Base-by-base conservation (phyloP, 139 green algal genomes). In the Zygnema cylindricum region DNA sequence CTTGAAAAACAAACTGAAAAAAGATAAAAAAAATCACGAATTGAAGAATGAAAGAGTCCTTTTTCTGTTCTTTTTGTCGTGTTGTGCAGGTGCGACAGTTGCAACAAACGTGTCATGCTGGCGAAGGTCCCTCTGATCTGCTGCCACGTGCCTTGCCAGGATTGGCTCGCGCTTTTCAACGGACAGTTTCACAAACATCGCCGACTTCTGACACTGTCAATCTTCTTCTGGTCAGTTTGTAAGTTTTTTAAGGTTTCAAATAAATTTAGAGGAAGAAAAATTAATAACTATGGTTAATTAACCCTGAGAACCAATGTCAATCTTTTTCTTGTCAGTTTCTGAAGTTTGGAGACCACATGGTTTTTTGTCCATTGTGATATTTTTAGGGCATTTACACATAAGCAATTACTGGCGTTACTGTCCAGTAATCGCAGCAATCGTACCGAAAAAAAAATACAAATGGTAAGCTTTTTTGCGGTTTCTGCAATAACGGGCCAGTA, bases 351-450 rank as follows among this genome's bases (percentile, higher is more conserved):
- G 16, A 79, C 38, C 21, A 40, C 36, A 16, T 54, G 21, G 7
- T 79, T 79, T 63, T 79, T 79, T 11, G 71, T 54, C 7, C 36
- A 40, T 79, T 63, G 49, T 63, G 71, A 79, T 79, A 54, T 79
- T 25, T 79, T 79, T 35, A 25, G 57, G 25, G 57, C 30, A 35
- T 30, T 73, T 73, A 73, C 30, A 30, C 25, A 25, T 73, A 35
- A 73, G 30, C 57, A n/a, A n/a, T n/a, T n/a, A n/a, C n/a, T n/a
- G n/a, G n/a, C n/a, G n/a, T n/a, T n/a, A n/a, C n/a, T n/a, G n/a
- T n/a, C n/a, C n/a, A n/a, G n/a, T n/a, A n/a, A n/a, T n/a, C n/a
- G n/a, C n/a, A n/a, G n/a, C n/a, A 35, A 73, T 30, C 57, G n/a
- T n/a, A n/a, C n/a, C n/a, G n/a, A n/a, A n/a, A n/a, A n/a, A n/a